phyloP scores from a whole-genome alignment of 2,329 filamentous ascomycete species.

The Polytolypa hystricis region DNA sequence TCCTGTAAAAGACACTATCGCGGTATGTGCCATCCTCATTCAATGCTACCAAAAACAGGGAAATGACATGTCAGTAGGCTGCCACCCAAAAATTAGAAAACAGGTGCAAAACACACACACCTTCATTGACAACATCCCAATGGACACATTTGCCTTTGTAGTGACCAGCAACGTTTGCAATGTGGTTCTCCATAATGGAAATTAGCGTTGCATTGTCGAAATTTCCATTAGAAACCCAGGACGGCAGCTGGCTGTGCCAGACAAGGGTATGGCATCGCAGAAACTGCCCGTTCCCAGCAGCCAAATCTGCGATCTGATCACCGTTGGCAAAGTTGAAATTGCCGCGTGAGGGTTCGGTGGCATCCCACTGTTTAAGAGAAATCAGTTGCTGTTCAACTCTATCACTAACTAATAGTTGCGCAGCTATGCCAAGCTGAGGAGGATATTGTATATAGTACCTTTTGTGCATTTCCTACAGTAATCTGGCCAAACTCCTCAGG shows the following conservation, averaged over 20 bases:
- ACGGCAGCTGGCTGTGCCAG: slow-evolving; percentile 25
- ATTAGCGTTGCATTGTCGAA: slow-evolving; percentile 41
- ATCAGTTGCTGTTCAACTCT: too few relatives aligned
- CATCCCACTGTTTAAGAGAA: too few relatives aligned
- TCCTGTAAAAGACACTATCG: slow-evolving; percentile 49
- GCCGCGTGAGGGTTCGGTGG: too few relatives aligned
- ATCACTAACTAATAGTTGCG: too few relatives aligned
- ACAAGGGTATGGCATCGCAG: slow-evolving; percentile 54
- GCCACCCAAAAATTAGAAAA: not conserved
- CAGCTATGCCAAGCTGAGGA: too few relatives aligned
- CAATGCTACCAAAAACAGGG: slow-evolving; percentile 9
- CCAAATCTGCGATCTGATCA: slow-evolving; percentile 43
- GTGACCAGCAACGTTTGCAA: slow-evolving; percentile 45
- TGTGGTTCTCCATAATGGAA: slow-evolving; percentile 48
- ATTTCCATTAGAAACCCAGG: slow-evolving; percentile 47
- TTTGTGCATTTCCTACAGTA: too few relatives aligned
- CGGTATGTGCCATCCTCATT: slow-evolving; percentile 45
- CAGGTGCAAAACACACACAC: slow-evolving; percentile 3
- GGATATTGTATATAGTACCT: too few relatives aligned
- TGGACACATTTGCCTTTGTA: slow-evolving; percentile 49
- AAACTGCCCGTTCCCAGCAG: slow-evolving; percentile 41
- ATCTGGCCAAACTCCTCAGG: too few relatives aligned
- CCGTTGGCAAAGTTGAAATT: slow-evolving; percentile 46
- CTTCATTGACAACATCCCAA: slow-evolving; percentile 50
- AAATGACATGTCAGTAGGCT: not conserved